phyloP scores from a whole-genome alignment of 495 filamentous ascomycete species.

The Aspergillus bridgeri region DNA sequence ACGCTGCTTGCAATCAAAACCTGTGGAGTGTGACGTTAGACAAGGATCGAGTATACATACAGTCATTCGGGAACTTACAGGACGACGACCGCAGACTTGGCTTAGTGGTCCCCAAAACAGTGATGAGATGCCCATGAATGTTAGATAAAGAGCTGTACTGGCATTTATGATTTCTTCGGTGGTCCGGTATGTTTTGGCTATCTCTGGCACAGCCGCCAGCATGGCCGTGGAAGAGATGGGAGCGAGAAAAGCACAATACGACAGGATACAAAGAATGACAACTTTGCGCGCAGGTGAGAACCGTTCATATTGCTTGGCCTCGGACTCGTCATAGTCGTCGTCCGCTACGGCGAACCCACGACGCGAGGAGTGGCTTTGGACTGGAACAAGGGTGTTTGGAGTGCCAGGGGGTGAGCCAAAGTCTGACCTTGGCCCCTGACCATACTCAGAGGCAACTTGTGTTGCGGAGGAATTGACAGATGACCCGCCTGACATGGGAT shows the following conservation, averaged over 20 bases:
- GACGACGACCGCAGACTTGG: constrained; percentile 33
- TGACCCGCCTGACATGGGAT: constrained; percentile 6
- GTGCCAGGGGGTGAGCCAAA: constrained; percentile 6
- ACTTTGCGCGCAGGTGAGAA: constrained; percentile 55
- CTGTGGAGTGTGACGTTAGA: constrained; percentile 25
- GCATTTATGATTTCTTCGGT: constrained; percentile 37
- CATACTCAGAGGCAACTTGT: constrained; percentile 7
- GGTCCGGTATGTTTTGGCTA: constrained; percentile 36
- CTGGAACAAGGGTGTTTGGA: constrained; percentile 11
- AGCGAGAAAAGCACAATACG: constrained; percentile 52
- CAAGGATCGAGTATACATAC: constrained; percentile 36
- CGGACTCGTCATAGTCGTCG: constrained; percentile 30
- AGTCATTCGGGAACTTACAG: constrained; percentile 39
- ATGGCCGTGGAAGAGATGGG: constrained; percentile 45
- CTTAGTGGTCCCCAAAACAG: constrained; percentile 51
- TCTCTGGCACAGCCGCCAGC: constrained; percentile 40
- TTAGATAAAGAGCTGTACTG: constrained; percentile 48
- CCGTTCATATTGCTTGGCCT: constrained; percentile 49
- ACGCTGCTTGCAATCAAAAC: constrained; percentile 37
- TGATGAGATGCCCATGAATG: constrained; percentile 56
- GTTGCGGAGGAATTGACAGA: constrained; percentile 9
- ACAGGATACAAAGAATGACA: constrained; percentile 58
- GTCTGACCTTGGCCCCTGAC: constrained; percentile 3
- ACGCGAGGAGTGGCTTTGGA: constrained; percentile 6
- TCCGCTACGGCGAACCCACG: constrained; percentile 32